Conservation (phyloP, 805 yeast genomes). For the Myxozyma melibiosi region DNA sequence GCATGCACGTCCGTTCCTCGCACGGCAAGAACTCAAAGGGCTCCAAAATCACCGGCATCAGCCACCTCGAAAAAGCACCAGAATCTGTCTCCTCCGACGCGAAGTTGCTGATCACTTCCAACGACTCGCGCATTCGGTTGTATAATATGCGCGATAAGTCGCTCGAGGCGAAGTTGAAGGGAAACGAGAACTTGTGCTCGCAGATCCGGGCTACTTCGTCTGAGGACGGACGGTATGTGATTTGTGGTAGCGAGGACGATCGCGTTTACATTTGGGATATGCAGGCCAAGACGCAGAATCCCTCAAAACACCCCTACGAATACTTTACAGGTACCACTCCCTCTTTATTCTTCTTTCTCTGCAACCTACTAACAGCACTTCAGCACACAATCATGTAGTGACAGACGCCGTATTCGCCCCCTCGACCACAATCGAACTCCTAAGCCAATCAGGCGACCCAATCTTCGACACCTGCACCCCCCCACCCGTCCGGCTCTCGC, state of each 20-base stretch:
- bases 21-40: conserved; percentile 45
- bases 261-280: conserved; percentile 82
- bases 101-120: conserved; percentile 66
- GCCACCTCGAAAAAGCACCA: conserved; percentile 40
- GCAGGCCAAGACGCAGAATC: conserved; percentile 29
- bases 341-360: conserved; percentile 40
- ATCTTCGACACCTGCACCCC: conserved; percentile 62
- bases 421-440: conserved; percentile 58
- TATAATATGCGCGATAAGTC: conserved; percentile 57
- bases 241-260: conserved; percentile 86
- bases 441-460: conserved; percentile 76
- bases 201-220: conserved; percentile 69
- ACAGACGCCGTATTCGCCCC: conserved; percentile 84
- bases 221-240: conserved; percentile 58
- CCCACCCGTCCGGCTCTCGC: conserved; percentile 36
- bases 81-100: conserved; percentile 41
- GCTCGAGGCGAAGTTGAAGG: conserved; percentile 70
- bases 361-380: conserved; percentile 69
- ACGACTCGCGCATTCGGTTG: conserved; percentile 76
- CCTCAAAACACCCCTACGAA: conserved; percentile 33
- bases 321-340: conserved; percentile 29
- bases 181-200: conserved; percentile 68
- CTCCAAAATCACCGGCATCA: conserved; percentile 77
- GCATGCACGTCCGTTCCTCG: conserved; percentile 45
- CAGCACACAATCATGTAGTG: conserved; percentile 72